Conservation (phyloP, 805 yeast species). For the Saccharomyces paradoxus region DNA sequence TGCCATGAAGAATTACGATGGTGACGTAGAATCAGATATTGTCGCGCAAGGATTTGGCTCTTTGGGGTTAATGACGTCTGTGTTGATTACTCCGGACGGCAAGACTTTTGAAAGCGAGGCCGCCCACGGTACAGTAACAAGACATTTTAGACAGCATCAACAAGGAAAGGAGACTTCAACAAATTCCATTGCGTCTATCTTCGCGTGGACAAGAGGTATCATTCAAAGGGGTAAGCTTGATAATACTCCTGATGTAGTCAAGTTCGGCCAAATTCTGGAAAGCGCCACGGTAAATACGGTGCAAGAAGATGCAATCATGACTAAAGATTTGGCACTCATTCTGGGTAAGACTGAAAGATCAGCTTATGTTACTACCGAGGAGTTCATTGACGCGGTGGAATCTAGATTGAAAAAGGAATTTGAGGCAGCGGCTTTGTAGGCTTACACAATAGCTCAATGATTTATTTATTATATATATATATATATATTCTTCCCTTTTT, state of each 20-base stretch:
- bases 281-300: constrained; percentile 83
- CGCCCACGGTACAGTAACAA: constrained; percentile 98
- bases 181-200: constrained; percentile 93
- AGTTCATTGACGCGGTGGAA: constrained; percentile 78
- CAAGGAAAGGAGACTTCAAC: constrained; percentile 96
- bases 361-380: constrained; percentile 83
- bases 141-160: constrained; percentile 93
- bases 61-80: constrained; percentile 93
- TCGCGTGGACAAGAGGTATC: constrained; percentile 93
- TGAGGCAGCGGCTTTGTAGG: constrained; percentile 5
- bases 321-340: constrained; percentile 90
- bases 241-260: constrained; percentile 71
- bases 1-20: constrained; percentile 96
- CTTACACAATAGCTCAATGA: background rate
- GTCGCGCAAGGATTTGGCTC: constrained; percentile 98
- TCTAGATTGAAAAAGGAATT: constrained; percentile 40
- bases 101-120: constrained; percentile 94
- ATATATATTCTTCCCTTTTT: background rate
- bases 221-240: constrained; percentile 89
- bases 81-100: constrained; percentile 94
- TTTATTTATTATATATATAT: background rate
- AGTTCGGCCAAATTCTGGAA: constrained; percentile 74
- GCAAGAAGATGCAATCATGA: constrained; percentile 77
- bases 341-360: constrained; percentile 78
- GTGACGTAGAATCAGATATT: constrained; percentile 93